phyloP scores from a whole-genome alignment of 1,284 basidiomycete species.

The Cutaneotrichosporon sp. region DNA sequence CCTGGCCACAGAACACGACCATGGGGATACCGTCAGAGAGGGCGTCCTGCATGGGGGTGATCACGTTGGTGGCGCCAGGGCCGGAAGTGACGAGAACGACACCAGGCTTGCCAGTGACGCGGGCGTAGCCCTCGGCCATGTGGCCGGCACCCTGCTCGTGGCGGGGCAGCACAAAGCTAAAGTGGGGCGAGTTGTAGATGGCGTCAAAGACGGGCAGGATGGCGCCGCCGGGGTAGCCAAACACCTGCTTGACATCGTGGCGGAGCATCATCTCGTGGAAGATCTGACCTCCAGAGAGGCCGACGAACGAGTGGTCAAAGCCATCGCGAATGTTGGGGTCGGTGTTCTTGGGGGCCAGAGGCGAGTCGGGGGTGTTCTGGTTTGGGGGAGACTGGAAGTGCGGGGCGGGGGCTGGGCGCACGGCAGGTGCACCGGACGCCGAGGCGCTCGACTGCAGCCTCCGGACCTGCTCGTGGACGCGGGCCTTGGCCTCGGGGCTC shows the following conservation, averaged over 20 bases:
- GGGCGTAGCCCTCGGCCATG: slow-evolving; percentile 98
- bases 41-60: slow-evolving; percentile 98
- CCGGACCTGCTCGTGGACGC: slow-evolving; percentile 62
- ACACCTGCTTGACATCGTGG: slow-evolving; percentile 92
- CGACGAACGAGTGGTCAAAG: slow-evolving; percentile 62
- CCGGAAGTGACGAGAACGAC: slow-evolving; percentile 97
- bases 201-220: slow-evolving; percentile 99
- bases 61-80: slow-evolving; percentile 94
- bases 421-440: slow-evolving; percentile 57
- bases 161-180: slow-evolving; percentile 90
- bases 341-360: slow-evolving; percentile 10
- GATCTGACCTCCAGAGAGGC: slow-evolving; percentile 91
- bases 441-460: slow-evolving; percentile 62
- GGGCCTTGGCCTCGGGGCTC: slow-evolving; percentile 49
- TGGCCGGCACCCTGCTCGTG: slow-evolving; percentile 98
- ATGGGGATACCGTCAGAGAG: slow-evolving; percentile 90
- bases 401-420: slow-evolving; percentile 45
- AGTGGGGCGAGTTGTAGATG: slow-evolving; percentile 93
- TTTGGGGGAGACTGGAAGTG: slow-evolving; percentile 42
- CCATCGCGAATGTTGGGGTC: slow-evolving; percentile 19
- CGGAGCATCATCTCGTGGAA: slow-evolving; percentile 99
- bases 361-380: slow-evolving; percentile 31
- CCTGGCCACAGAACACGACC: slow-evolving; percentile 94
- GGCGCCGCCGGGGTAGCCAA: slow-evolving; percentile 96
- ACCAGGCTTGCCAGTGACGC: slow-evolving; percentile 94